Base-by-base conservation (phyloP, 2,329 filamentous ascomycete species). In the Torrubiellomyces zombiae region DNA sequence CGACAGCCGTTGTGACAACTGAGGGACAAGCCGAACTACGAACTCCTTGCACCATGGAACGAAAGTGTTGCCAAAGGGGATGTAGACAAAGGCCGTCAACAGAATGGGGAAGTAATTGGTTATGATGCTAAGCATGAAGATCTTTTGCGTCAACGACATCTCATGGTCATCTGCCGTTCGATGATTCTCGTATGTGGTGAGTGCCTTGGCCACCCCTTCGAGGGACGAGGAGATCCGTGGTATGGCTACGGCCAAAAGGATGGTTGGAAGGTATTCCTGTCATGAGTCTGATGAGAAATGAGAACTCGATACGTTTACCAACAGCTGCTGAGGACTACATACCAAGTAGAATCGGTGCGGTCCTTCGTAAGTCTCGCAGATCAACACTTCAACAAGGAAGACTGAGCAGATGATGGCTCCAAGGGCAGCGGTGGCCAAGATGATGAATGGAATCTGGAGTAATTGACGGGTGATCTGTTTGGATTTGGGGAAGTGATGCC, bases 91-190 rank as follows among this genome's bases (percentile, higher is more conserved):
- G 0, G 78, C 77, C 0, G 76, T 83, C 6, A 85, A 55, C 32
- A 82, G 63, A 22, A 80, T 75, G 1, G 75, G 75, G 1, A 82
- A 58, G 42, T 83, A 85, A 4, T 78, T 77, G 9, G 76, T 81
- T 48, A 83, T 79, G 53, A 82, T 80, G 55, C 77, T 79, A 42
- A 85, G 63, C 17, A 80, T 60, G 30, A 83, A 82, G 6, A 76
- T 64, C 56, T 83, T 83, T 32, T 75, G 67, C 0, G 74, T 78
- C 35, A 78, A 58, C 0, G 75, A 72, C 31, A 69, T 63, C 32
- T 81, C 71, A 39, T 78, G 72, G 12, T 65, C 57, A 24, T 75
- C 71, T 16, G 70, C 60, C 0, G 75, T 82, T 27, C 78, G 68
- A 43, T 82, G 78, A 42, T 83, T 83, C 40, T 83, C 78, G 37